Percentiles rank a stretch among this genome's conserved stretches.
These are phyloP conservation scores for Pterocarpus santalinus DNA, from an alignment of 306 rosid species.

Conservation along the genomic window DNA sequence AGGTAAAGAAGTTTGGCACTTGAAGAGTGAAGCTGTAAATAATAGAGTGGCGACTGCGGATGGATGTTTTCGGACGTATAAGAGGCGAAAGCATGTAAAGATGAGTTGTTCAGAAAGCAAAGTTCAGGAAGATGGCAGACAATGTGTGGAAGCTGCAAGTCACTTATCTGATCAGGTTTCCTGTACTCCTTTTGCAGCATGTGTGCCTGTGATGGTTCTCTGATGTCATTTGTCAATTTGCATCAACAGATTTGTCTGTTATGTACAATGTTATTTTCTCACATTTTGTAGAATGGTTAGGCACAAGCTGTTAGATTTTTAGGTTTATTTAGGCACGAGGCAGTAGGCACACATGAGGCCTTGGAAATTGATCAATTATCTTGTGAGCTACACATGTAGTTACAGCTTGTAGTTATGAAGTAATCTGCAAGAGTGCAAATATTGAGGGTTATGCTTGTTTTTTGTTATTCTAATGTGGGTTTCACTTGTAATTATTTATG, in stretches of 20 bases:
- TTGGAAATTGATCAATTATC: slow-evolving; percentile 11
- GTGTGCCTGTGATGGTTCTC: slow-evolving; percentile 29
- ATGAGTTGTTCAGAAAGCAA: slow-evolving; percentile 56
- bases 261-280: neutral
- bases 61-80: slow-evolving; percentile 68
- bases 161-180: slow-evolving; percentile 62
- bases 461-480: neutral
- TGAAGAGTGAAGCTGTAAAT: slow-evolving; percentile 51
- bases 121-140: slow-evolving; percentile 54
- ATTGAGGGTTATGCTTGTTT: neutral
- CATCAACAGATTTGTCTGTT: slow-evolving; percentile 15
- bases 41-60: slow-evolving; percentile 44
- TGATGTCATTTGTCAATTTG: slow-evolving; percentile 5
- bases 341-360: neutral
- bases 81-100: slow-evolving; percentile 78
- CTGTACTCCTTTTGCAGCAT: slow-evolving; percentile 36
- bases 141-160: slow-evolving; percentile 53
- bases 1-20: slow-evolving; percentile 41
- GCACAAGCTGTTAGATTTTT: slow-evolving; percentile 10
- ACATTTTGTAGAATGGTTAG: slow-evolving; percentile 26
- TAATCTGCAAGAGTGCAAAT: slow-evolving; percentile 13
- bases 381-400: slow-evolving; percentile 7
- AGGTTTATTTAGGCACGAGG: neutral
- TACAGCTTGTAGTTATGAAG: slow-evolving; percentile 16
- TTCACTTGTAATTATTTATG: slow-evolving; percentile 22